A percentile compares a stretch with the other conserved stretches of the same genome.
Conservation (phyloP, 768 basidiomycete species). For the Mrakia hoshinonis region DNA sequence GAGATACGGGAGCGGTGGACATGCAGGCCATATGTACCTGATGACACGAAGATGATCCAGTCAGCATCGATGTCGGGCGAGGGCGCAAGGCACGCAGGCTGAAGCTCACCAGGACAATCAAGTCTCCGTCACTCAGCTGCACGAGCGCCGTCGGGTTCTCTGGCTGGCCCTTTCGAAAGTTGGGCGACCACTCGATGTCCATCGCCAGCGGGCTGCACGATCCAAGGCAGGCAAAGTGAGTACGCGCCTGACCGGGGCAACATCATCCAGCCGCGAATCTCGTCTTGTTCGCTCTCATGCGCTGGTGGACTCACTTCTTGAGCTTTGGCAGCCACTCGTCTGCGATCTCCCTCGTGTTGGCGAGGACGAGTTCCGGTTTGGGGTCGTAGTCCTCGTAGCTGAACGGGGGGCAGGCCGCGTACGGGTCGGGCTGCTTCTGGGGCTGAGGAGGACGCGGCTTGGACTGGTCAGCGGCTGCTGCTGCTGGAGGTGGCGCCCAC, state of each 20-base stretch:
- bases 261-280: no score
- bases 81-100: slow-evolving; percentile 35
- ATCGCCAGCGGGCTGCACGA: slow-evolving; percentile 51
- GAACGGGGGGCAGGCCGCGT: not conserved
- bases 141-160: slow-evolving; percentile 66
- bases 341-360: not conserved
- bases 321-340: not conserved
- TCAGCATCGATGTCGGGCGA: slow-evolving; percentile 32
- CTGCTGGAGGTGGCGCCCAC: no score
- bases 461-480: not conserved
- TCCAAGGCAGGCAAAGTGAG: not conserved
- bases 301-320: slow-evolving; percentile 1
- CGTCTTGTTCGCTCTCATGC: no score
- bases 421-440: not conserved
- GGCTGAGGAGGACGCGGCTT: not conserved
- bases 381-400: not conserved
- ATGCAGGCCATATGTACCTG: slow-evolving; percentile 36
- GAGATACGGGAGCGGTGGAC: not conserved
- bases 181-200: slow-evolving; percentile 74
- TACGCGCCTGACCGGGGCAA: no score
- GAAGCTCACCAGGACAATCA: slow-evolving; percentile 58
- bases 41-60: not conserved
- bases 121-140: slow-evolving; percentile 55
- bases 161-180: slow-evolving; percentile 47
- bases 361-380: not conserved